Conservation (phyloP, 352 stramenopile genomes). For the Phytophthora pistaciae region DNA sequence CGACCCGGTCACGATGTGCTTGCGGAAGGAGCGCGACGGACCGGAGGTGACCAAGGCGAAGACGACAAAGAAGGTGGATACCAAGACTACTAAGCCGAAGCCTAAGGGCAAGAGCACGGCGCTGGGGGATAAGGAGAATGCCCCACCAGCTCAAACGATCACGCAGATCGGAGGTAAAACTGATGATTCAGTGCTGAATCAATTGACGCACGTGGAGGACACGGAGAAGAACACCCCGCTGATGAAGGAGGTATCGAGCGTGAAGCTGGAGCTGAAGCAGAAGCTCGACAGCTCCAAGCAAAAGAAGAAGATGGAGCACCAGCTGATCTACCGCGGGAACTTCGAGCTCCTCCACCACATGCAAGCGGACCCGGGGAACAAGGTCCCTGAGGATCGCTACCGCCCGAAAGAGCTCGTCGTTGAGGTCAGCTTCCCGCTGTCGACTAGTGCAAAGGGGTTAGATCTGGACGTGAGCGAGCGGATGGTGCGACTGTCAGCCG, state of each 20-base stretch:
- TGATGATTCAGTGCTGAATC: slow-evolving; percentile 15
- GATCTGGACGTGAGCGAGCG: slow-evolving; percentile 76
- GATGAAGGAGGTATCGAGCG: slow-evolving; percentile 35
- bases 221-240: slow-evolving; percentile 4
- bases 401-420: slow-evolving; percentile 76
- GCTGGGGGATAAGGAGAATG: slow-evolving; percentile 25
- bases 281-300: slow-evolving; percentile 2
- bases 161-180: neutral
- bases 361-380: slow-evolving; percentile 55
- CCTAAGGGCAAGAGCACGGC: slow-evolving; percentile 7
- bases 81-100: neutral
- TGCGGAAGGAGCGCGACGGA: slow-evolving; percentile 39
- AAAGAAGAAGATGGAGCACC: slow-evolving; percentile 56
- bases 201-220: slow-evolving; percentile 35
- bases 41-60: slow-evolving; percentile 11
- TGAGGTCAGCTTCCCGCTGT: slow-evolving; percentile 67
- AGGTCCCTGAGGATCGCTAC: slow-evolving; percentile 38
- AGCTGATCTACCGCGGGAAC: slow-evolving; percentile 70
- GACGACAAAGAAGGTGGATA: neutral
- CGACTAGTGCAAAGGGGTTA: slow-evolving; percentile 61
- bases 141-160: slow-evolving; percentile 5
- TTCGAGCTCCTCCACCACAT: slow-evolving; percentile 85
- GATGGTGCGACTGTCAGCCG: slow-evolving; percentile 46
- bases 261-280: slow-evolving; percentile 13
- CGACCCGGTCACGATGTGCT: slow-evolving; percentile 79